Base-by-base conservation (phyloP, 108 stramenopile species). In the Nitzschia palea region DNA sequence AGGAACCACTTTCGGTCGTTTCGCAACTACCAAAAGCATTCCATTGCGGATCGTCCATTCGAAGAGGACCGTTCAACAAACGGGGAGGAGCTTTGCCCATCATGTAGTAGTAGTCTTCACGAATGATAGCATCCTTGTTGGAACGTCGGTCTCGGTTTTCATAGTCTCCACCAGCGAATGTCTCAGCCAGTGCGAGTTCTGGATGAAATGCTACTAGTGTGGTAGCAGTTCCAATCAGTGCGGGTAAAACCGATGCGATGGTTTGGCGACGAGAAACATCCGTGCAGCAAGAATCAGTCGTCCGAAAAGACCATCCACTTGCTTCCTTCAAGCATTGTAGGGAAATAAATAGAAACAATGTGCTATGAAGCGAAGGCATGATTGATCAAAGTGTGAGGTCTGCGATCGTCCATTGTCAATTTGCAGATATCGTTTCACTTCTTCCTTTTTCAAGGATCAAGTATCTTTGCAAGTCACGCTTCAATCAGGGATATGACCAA, bases 81-180 rank as follows among this genome's bases (percentile, higher is more conserved):
- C 88, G 70, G n/a, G 85, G 88, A 35, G 88, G 85, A 10, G 61
- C 45, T 42, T 76, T 72, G 10, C 85, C 85, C 31, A 71, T 66
- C 73, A 84, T 79, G 70, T 82, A 89, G 82, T 84, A 88, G 48
- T 86, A 86, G 65, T 89, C 88, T 76, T 86, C 85, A 33, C 81
- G 71, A 68, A 89, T 75, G 44, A 89, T 34, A n/a, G 85, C 83
- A 44, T 84, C 79, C 57, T 86, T 84, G 77, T 86, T 89, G 26
- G 74, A 71, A 6, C 80, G 76, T 20, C 88, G 79, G 63, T 86
- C 77, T 10, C 88, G 79, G 10, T 58, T 67, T 74, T 89, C 83
- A 44, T 80, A 80, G 26, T 42, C 23, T 37, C 36, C 58, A n/a
- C 10, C 36, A 22, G n/a, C 36, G 14, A 20, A 4, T 3, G 22